phyloP scores from a whole-genome alignment of 2,329 filamentous ascomycete species.

The Botryotinia convoluta region DNA sequence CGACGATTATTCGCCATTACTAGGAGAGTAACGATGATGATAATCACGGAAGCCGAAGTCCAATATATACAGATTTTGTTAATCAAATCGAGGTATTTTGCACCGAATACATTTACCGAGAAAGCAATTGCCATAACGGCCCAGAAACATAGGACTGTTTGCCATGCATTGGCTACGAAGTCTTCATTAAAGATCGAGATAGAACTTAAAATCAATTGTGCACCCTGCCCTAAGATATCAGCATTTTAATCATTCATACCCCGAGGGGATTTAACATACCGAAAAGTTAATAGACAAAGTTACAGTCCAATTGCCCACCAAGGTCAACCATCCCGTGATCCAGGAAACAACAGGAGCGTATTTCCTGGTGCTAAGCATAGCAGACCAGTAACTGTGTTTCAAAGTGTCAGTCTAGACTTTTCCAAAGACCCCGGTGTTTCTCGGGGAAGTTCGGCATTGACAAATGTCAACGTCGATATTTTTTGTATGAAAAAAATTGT shows the following conservation, averaged over 20 bases:
- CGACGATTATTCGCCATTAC: slow-evolving; percentile 56
- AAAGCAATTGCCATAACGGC: slow-evolving; percentile 65
- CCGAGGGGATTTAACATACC: neutral
- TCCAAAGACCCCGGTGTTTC: neutral
- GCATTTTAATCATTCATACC: neutral
- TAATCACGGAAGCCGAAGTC: slow-evolving; percentile 63
- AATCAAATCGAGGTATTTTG: slow-evolving; percentile 61
- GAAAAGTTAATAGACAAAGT: slow-evolving; percentile 50
- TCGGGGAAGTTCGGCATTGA: slow-evolving; percentile 9
- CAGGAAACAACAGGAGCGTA: slow-evolving; percentile 67
- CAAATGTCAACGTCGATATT: neutral
- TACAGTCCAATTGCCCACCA: slow-evolving; percentile 72
- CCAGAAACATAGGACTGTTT: slow-evolving; percentile 71
- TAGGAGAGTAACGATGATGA: slow-evolving; percentile 62
- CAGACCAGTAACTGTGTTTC: slow-evolving; percentile 55
- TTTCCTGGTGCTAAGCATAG: slow-evolving; percentile 62
- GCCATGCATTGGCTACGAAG: slow-evolving; percentile 65
- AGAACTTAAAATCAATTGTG: slow-evolving; percentile 63
- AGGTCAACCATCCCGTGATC: slow-evolving; percentile 68
- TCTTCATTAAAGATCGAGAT: slow-evolving; percentile 69
- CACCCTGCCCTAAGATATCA: slow-evolving; percentile 47
- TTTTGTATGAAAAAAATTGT: neutral
- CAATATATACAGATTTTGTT: slow-evolving; percentile 74
- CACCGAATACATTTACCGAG: slow-evolving; percentile 61
- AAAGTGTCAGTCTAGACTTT: slow-evolving; percentile 9